These are phyloP conservation scores for Calonectria hawksworthii DNA, from an alignment of 2,329 filamentous ascomycete genomes.

Conservation along the genomic window DNA sequence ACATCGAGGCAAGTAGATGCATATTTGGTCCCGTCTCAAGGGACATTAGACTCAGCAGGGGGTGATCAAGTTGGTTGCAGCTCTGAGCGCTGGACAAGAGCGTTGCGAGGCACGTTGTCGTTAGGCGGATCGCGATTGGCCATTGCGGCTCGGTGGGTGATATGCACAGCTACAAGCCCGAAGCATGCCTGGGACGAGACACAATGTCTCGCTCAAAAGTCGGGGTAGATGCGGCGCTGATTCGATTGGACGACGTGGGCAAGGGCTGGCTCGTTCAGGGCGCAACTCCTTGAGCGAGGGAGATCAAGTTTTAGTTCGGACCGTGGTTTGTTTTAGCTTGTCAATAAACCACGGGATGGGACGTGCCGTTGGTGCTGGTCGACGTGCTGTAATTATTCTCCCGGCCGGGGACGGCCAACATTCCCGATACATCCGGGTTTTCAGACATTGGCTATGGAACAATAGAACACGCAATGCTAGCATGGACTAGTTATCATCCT, in stretches of 20 bases:
- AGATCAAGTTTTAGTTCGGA: constrained; percentile 24
- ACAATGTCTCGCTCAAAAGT: constrained; percentile 42
- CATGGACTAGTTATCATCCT: constrained; percentile 8
- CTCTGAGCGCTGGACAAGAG: constrained; percentile 32
- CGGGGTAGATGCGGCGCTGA: constrained; percentile 36
- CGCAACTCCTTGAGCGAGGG: constrained; percentile 15
- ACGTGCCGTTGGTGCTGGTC: constrained; percentile 35
- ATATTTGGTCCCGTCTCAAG: constrained; percentile 20
- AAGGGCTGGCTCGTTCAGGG: constrained; percentile 14
- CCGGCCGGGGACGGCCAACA: neutral
- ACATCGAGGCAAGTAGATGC: constrained; percentile 16
- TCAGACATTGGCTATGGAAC: neutral
- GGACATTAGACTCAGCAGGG: constrained; percentile 27
- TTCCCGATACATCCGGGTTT: neutral
- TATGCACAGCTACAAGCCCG: constrained; percentile 35
- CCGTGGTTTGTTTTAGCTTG: constrained; percentile 32
- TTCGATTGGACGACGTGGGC: constrained; percentile 36
- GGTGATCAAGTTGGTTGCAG: constrained; percentile 17
- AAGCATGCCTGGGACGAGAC: constrained; percentile 31
- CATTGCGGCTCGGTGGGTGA: constrained; percentile 25
- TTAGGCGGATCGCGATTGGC: constrained; percentile 39
- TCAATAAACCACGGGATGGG: constrained; percentile 37
- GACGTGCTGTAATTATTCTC: neutral
- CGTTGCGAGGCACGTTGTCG: constrained; percentile 42
- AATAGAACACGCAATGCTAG: constrained; percentile 7